Evolutionary conservation across 164 flowering plant genomes (phyloP), one percentile per base, ranked within the genome.

Genomic region (Berberis thunbergii): DNA sequence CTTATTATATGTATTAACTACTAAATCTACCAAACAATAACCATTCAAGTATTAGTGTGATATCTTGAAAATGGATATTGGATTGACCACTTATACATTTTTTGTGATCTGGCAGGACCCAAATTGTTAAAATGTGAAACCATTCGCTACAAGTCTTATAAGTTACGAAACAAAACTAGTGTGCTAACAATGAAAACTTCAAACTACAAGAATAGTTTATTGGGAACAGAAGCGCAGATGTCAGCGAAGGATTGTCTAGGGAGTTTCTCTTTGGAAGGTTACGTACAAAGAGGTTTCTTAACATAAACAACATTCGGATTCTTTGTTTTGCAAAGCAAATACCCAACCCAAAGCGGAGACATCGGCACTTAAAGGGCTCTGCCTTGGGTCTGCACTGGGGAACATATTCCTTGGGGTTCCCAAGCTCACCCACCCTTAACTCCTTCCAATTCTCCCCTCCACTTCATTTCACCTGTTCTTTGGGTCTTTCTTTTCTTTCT

Each of bases 321-420:
- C n/a, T 3, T 50, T 10, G n/a, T 44, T 10, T 10, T 10, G 2
- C 10, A 3, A 52, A 5, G 3, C n/a, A 52, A 52, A 7, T 2
- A 6, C 50, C 60, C 50, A 74, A 67, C 71, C 72, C 71, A 71
- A 78, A 74, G 86, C 88, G 90, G 84, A 69, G 90, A 87, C 94
- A 87, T 72, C 94, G 94, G 86, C 94, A 88, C 79, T 62, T 75
- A 83, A 82, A 76, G 67, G 74, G 85, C 79, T 75, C 76, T 79
- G 83, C 80, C 80, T 75, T 83, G 86, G 78, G 74, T 74, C 72
- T 76, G 65, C 82, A 63, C 49, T 53, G 59, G 85, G 87, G 69
- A 72, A 84, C 89, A 86, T 76, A 56, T 74, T n/a, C 73, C 73
- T 84, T 79, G 87, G 81, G 57, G 10, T 67, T 74, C 41, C 75